A percentile compares a stretch with the other conserved stretches of the same genome.
Conservation (phyloP, 768 basidiomycete species). For the Royoungia palumana region DNA sequence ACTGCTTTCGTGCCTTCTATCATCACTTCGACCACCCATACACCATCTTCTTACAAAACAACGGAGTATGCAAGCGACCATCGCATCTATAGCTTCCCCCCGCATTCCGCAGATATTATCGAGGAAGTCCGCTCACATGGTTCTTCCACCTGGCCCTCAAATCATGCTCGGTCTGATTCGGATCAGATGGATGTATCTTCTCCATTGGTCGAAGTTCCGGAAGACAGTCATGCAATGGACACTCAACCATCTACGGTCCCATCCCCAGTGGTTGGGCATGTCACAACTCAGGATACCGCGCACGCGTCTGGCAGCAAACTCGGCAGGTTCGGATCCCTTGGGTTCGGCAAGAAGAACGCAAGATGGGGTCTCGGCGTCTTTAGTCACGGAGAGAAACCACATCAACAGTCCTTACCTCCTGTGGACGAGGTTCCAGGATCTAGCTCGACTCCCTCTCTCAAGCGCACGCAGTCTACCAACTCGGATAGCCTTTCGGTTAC, state of each 20-base stretch:
- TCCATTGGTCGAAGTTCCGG: conserved; percentile 45
- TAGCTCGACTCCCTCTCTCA: conserved; percentile 61
- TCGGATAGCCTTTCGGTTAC: conserved; percentile 64
- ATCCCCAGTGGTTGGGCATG: conserved; percentile 33
- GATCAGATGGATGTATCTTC: conserved; percentile 57
- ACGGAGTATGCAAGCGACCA: conserved; percentile 35
- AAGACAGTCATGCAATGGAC: conserved; percentile 44
- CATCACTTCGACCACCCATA: conserved; percentile 28
- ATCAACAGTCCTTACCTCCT: conserved; percentile 60
- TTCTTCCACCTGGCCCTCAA: conserved; percentile 25
- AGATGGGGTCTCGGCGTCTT: conserved; percentile 71
- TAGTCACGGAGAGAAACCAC: conserved; percentile 64
- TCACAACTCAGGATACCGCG: conserved; percentile 36
- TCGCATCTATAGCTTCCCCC: conserved; percentile 34
- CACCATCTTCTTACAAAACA: conserved; percentile 33
- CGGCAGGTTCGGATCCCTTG: conserved; percentile 54
- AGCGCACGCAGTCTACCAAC: conserved; percentile 76
- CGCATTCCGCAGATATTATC: conserved; percentile 26
- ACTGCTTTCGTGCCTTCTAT: conserved; percentile 47
- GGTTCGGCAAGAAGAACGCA: conserved; percentile 66
- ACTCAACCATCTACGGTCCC: conserved; percentile 49
- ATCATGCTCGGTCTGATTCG: conserved; percentile 30
- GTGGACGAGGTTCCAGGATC: conserved; percentile 66
- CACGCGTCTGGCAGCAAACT: conserved; percentile 50
- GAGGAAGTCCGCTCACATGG: conserved; percentile 29